These are phyloP conservation scores for Lippia alba DNA, from an alignment of 305 asterid species.

Conservation along the genomic window DNA sequence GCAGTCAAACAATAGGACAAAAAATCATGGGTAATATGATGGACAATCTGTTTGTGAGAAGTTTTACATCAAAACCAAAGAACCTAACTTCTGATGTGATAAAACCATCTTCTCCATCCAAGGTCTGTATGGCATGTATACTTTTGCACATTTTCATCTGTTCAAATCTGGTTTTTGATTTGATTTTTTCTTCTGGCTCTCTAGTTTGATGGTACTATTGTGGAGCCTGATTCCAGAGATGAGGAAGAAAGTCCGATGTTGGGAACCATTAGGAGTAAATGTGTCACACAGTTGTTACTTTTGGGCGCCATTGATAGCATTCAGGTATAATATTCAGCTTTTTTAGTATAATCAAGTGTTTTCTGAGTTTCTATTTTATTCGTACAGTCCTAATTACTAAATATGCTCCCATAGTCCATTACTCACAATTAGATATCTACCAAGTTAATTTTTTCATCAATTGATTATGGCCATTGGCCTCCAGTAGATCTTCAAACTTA, in stretches of 20 bases:
- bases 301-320: conserved; percentile 92
- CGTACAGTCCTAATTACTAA: conserved; percentile 22
- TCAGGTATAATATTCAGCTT: conserved; percentile 63
- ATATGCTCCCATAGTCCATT: neutral
- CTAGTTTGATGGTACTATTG: conserved; percentile 60
- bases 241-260: conserved; percentile 79
- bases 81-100: conserved; percentile 55
- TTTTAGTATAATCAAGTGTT: conserved; percentile 33
- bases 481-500: conserved; percentile 28
- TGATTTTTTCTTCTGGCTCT: conserved; percentile 35
- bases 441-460: conserved; percentile 14
- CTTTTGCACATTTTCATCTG: neutral
- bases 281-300: conserved; percentile 92
- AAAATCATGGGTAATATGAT: conserved; percentile 94
- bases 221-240: conserved; percentile 68
- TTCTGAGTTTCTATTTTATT: conserved; percentile 19
- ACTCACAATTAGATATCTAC: neutral
- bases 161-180: conserved; percentile 30
- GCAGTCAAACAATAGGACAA: conserved; percentile 94
- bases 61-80: conserved; percentile 80
- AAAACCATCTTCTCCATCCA: conserved; percentile 77
- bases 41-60: conserved; percentile 86
- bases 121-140: conserved; percentile 54
- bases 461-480: conserved; percentile 29
- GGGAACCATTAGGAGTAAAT: conserved; percentile 90